Percentiles rank a stretch among this genome's conserved stretches.
phyloP scores from a whole-genome alignment of 2,329 filamentous ascomycete genomes.

The Rugonectria rugulosa region DNA sequence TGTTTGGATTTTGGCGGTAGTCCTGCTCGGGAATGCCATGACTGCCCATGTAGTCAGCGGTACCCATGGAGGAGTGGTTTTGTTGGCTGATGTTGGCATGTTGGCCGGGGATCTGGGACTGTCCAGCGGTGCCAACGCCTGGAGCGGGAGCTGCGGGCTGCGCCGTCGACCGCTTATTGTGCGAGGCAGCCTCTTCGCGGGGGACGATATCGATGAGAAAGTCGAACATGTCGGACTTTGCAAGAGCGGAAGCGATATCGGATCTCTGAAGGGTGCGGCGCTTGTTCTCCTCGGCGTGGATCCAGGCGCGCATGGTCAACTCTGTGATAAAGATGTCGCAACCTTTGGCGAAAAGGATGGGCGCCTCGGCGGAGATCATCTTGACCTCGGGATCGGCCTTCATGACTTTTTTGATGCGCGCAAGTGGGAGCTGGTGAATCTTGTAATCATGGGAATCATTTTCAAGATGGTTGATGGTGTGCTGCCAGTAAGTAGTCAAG shows the following conservation, averaged over 20 bases:
- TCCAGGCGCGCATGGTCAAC: conserved; percentile 99
- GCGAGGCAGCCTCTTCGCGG: conserved; percentile 87
- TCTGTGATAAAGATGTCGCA: conserved; percentile 99
- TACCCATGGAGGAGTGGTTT: conserved; percentile 66
- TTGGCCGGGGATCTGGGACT: conserved; percentile 61
- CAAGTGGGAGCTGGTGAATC: conserved; percentile 92
- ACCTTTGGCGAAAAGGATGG: conserved; percentile 96
- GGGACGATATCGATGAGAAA: conserved; percentile 99
- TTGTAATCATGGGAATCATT: conserved; percentile 98
- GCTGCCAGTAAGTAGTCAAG: conserved; percentile 98
- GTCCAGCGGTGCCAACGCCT: conserved; percentile 57
- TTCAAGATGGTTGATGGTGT: conserved; percentile 95
- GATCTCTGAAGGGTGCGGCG: conserved; percentile 92
- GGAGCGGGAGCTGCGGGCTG: conserved; percentile 54
- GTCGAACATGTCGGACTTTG: conserved; percentile 99
- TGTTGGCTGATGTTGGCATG: conserved; percentile 59
- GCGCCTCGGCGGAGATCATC: conserved; percentile 99
- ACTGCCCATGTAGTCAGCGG: conserved; percentile 68
- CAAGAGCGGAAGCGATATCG: conserved; percentile 93
- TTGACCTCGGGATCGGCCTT: conserved; percentile 99
- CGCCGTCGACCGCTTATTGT: conserved; percentile 76
- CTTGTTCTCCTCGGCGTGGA: conserved; percentile 99
- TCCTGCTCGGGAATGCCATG: conserved; percentile 77
- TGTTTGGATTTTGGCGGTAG: conserved; percentile 79
- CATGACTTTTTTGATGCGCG: conserved; percentile 99